Base-by-base conservation (phyloP, 176 grass and related monocot species). In the Thalia dealbata region DNA sequence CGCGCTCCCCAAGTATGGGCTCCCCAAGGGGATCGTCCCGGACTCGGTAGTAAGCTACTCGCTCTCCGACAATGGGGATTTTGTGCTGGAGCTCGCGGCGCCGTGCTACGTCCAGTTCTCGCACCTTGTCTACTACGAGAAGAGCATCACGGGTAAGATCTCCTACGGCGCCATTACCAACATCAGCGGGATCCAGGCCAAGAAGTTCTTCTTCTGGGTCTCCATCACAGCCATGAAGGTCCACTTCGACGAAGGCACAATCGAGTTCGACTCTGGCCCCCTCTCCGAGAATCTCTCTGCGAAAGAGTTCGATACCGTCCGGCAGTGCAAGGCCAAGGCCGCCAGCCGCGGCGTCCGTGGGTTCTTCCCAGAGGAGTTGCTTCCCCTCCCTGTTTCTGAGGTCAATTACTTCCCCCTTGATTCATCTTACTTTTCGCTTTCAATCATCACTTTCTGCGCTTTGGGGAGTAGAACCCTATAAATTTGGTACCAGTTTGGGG, bases 191-290 rank as follows among this genome's bases (percentile, higher is more conserved):
- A 87, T 96, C 64, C 78, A 90, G 76, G 89, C 80, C 14, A 90
- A 88, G 86, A 92, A 92, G 78, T 10, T 90, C 69, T 90, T 96
- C 78, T 14, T 90, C 32, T 96, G 92, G 92, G 72, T 92, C 43
- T 72, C 73, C n/a, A 65, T 96, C 76, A 78, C 73, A 2, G 80
- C 75, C 50, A 90, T 90, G 75, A 70, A 87, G 15, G 84, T 82
- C 41, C 82, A 82, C 80, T 78, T 77, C 0, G 75, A 78, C 15
- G 8, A 80, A 43, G 82, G 81, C 54, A 87, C 35, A 60, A 75
- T 92, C 22, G 82, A 88, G 82, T 90, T 96, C 84, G 58, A 86
- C 58, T 80, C 67, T 2, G 89, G 81, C 0, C 82, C 86, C 86
- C 0, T 96, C 71, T 87, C 92, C 1, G 84, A 91, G 62, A 69